A percentile compares a stretch with the other conserved stretches of the same genome.
Evolutionary conservation across 1,139 yeast species (phyloP).

Genomic region (Geotrichum macrosporum): DNA sequence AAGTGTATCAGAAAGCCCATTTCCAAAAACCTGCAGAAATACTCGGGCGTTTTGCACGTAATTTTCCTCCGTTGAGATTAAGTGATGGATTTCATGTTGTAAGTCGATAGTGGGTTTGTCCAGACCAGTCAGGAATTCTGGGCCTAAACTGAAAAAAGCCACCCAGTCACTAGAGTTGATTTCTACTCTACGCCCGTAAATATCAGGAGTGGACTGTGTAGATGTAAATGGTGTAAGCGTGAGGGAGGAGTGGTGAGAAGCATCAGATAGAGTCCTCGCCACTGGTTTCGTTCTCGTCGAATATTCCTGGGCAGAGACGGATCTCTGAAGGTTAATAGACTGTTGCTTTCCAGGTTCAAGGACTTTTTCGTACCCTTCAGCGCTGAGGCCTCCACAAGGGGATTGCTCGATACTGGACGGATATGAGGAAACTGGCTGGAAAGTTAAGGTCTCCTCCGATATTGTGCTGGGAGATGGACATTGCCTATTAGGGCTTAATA

Average conservation of each 20-base stretch:
- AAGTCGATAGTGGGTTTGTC: slow-evolving; percentile 9
- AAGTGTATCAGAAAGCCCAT: slow-evolving; percentile 11
- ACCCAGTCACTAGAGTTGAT: slow-evolving; percentile 19
- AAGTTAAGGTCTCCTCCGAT: neutral
- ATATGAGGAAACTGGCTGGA: neutral
- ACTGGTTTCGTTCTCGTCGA: neutral
- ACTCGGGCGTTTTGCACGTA: slow-evolving; percentile 15
- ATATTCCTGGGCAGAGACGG: neutral
- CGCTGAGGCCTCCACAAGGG: neutral
- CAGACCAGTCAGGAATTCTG: slow-evolving; percentile 7
- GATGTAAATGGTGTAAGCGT: slow-evolving; percentile 19
- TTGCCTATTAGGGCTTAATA: neutral
- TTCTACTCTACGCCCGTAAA: slow-evolving; percentile 8
- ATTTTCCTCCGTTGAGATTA: slow-evolving; percentile 17
- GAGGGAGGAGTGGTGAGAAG: too few relatives aligned
- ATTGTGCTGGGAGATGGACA: neutral
- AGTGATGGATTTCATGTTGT: slow-evolving; percentile 19
- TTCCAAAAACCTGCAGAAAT: slow-evolving; percentile 18
- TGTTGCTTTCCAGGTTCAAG: neutral
- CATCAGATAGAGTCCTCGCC: too few relatives aligned
- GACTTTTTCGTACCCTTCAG: neutral
- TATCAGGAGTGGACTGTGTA: slow-evolving; percentile 14
- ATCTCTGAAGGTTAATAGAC: neutral
- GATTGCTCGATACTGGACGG: neutral
- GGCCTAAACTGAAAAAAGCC: slow-evolving; percentile 9